phyloP scores from a whole-genome alignment of 176 grass and related monocot genomes.

The Carex kokanica region DNA sequence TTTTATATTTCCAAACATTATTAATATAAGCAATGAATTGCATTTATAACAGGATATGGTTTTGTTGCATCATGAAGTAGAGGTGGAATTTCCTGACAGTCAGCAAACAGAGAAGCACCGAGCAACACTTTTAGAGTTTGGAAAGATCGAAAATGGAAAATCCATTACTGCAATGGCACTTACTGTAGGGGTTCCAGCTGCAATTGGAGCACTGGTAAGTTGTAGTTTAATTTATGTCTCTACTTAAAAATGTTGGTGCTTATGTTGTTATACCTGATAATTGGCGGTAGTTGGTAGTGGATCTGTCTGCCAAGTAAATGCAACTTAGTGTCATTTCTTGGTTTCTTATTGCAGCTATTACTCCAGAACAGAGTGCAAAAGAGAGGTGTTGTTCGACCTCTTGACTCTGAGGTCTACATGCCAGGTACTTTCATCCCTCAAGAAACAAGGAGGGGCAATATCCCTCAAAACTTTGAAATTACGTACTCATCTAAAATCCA shows the following conservation, averaged over 20 bases:
- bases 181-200: slow-evolving; percentile 82
- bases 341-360: slow-evolving; percentile 55
- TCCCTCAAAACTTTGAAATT: too few species aligned
- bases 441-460: neutral
- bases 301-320: neutral
- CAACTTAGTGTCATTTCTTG: slow-evolving; percentile 4
- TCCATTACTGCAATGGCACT: slow-evolving; percentile 84
- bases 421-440: slow-evolving; percentile 41
- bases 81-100: slow-evolving; percentile 60
- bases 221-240: slow-evolving; percentile 2
- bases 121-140: slow-evolving; percentile 77
- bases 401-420: slow-evolving; percentile 69
- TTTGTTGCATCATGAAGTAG: slow-evolving; percentile 83
- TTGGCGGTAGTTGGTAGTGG: neutral
- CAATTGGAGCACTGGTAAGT: slow-evolving; percentile 72
- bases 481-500: too few species aligned
- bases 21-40: neutral
- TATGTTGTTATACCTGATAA: slow-evolving; percentile 14
- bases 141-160: slow-evolving; percentile 58
- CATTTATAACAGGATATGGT: slow-evolving; percentile 75
- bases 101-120: slow-evolving; percentile 61
- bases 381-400: slow-evolving; percentile 79
- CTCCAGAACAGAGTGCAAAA: slow-evolving; percentile 68
- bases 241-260: neutral
- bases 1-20: neutral